These are phyloP conservation scores for Triadica sebifera DNA, from an alignment of 345 rosid genomes.

Conservation along the genomic window DNA sequence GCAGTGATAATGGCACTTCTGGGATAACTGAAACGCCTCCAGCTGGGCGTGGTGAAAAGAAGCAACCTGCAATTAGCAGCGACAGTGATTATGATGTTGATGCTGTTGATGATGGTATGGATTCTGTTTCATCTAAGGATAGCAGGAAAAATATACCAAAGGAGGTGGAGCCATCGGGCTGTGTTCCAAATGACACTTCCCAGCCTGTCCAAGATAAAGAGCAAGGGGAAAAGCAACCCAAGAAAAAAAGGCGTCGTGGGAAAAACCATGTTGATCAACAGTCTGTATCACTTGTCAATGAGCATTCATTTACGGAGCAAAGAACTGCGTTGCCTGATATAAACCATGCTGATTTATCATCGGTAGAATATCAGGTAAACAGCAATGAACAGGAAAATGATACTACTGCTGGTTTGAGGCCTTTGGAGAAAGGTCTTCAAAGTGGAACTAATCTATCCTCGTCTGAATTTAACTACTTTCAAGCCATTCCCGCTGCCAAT, in stretches of 20 bases:
- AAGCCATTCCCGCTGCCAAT: conserved; percentile 45
- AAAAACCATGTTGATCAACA: conserved; percentile 37
- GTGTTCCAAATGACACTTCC: conserved; percentile 18
- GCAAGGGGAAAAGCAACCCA: conserved; percentile 38
- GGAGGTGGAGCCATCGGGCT: conserved; percentile 37
- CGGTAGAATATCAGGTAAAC: conserved; percentile 43
- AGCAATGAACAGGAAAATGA: conserved; percentile 35
- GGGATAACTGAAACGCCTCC: conserved; percentile 64
- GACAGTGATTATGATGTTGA: conserved; percentile 89
- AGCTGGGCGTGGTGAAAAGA: conserved; percentile 44
- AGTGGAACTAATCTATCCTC: conserved; percentile 32
- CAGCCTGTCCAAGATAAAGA: conserved; percentile 38
- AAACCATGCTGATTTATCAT: conserved; percentile 42
- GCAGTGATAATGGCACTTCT: conserved; percentile 83
- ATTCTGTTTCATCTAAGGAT: conserved; percentile 85
- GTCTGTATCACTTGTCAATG: conserved; percentile 25
- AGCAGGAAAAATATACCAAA: conserved; percentile 41
- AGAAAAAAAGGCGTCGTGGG: conserved; percentile 43
- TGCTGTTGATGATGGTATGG: conserved; percentile 61
- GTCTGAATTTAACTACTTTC: conserved; percentile 42
- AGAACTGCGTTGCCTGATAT: conserved; percentile 56
- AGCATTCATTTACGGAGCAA: conserved; percentile 34
- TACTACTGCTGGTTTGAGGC: conserved; percentile 30
- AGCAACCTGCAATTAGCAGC: conserved; percentile 47
- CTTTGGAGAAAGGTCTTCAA: conserved; percentile 41